Conservation (phyloP, 192 early-diverging fungal genomes). For the Diversispora eburnea region DNA sequence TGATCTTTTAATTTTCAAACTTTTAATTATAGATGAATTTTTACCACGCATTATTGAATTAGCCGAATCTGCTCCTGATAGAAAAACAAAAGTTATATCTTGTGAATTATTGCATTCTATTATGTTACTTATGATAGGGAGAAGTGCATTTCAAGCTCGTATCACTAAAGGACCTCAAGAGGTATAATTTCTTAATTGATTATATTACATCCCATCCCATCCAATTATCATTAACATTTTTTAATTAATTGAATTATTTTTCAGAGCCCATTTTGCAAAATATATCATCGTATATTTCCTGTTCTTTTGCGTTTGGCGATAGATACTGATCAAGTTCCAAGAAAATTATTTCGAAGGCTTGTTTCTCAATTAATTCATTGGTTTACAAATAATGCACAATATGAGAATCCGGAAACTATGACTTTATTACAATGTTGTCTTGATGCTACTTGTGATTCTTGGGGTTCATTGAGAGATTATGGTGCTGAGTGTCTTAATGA, state of each 20-base stretch:
- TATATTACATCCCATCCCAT: neutral
- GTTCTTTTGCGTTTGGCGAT: constrained; percentile 65
- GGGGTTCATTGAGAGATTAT: constrained; percentile 62
- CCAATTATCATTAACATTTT: neutral
- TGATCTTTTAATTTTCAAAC: too few species aligned
- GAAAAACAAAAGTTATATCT: constrained; percentile 72
- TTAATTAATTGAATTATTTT: neutral
- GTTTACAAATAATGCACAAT: constrained; percentile 71
- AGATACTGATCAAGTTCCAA: constrained; percentile 67
- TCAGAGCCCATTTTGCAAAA: constrained; percentile 58
- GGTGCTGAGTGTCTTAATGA: constrained; percentile 71
- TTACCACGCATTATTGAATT: constrained; percentile 71
- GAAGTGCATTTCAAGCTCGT: constrained; percentile 52
- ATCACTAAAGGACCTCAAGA: constrained; percentile 38
- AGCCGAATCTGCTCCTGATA: constrained; percentile 68
- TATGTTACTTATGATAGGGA: constrained; percentile 72
- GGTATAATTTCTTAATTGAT: constrained; percentile 28
- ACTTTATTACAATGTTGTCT: constrained; percentile 63
- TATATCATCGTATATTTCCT: constrained; percentile 67
- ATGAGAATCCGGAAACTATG: constrained; percentile 78
- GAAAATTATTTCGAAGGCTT: constrained; percentile 63
- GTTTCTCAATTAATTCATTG: constrained; percentile 73
- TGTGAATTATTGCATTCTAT: constrained; percentile 71
- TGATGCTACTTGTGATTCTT: constrained; percentile 53
- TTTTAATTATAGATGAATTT: constrained; percentile 57